Conservation (phyloP, 805 yeast genomes). For the Saccharomyces jurei region DNA sequence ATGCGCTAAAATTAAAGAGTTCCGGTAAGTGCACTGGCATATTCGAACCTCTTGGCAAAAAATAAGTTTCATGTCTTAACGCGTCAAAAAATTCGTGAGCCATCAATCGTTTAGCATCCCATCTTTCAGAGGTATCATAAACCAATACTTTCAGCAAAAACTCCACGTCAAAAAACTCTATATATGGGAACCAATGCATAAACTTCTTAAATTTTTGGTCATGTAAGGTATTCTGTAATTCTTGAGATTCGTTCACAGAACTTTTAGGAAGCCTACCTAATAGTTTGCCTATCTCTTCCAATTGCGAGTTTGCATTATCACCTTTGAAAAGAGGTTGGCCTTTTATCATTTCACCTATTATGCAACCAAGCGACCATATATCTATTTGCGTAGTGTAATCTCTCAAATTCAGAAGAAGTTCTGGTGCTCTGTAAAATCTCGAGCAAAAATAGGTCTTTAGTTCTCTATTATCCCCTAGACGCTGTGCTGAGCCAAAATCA, state of each 20-base stretch:
- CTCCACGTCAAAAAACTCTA: neutral
- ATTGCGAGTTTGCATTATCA: slow-evolving; percentile 72
- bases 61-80: neutral
- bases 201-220: neutral
- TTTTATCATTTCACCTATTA: slow-evolving; percentile 80
- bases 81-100: neutral
- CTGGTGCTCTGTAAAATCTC: slow-evolving; percentile 60
- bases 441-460: neutral
- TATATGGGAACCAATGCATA: neutral
- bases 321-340: slow-evolving; percentile 94
- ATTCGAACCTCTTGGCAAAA: neutral
- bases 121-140: neutral
- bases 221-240: neutral
- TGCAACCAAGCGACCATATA: slow-evolving; percentile 82
- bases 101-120: neutral
- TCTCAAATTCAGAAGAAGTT: slow-evolving; percentile 52
- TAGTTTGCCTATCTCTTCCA: slow-evolving; percentile 77
- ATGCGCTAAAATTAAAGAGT: slow-evolving; percentile 63
- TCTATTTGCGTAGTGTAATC: slow-evolving; percentile 53
- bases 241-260: neutral
- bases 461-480: neutral
- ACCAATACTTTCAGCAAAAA: neutral
- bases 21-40: slow-evolving; percentile 8
- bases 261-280: slow-evolving; percentile 58
- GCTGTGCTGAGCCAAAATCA: neutral